Conservation (phyloP, 2,329 filamentous ascomycete genomes). For the Tricladium varicosporioides region DNA sequence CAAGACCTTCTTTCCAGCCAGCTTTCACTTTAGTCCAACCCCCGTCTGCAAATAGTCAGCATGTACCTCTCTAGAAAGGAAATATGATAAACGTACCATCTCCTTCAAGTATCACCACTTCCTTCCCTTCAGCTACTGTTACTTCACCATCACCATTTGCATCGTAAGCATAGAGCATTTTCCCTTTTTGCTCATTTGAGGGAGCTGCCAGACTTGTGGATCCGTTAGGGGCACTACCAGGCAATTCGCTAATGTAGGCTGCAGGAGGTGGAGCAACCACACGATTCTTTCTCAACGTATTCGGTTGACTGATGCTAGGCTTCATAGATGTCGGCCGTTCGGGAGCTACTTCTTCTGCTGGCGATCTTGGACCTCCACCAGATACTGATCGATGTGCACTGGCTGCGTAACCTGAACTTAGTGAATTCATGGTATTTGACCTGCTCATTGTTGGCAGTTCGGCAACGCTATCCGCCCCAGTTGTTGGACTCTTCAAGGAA, state of each 20-base stretch:
- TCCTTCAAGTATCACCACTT: conserved; percentile 75
- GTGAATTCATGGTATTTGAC: conserved; percentile 81
- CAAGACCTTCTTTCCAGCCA: conserved; percentile 75
- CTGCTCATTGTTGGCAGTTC: conserved; percentile 70
- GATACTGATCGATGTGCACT: conserved; percentile 76
- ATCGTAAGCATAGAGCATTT: conserved; percentile 88
- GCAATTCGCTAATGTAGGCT: conserved; percentile 71
- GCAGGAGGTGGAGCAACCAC: conserved; percentile 85
- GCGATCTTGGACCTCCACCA: conserved; percentile 50
- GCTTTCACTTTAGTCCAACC: conserved; percentile 87
- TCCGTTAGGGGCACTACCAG: conserved; percentile 49
- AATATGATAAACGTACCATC: conserved; percentile 65
- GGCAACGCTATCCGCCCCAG: conserved; percentile 47
- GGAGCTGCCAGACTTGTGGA: conserved; percentile 22
- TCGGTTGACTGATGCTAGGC: conserved; percentile 22
- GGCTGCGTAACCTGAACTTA: conserved; percentile 83
- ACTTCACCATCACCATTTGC: conserved; percentile 79
- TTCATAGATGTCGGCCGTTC: conserved; percentile 31
- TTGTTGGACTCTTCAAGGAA: conserved; percentile 23
- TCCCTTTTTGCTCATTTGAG: conserved; percentile 64
- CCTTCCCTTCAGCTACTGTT: conserved; percentile 73
- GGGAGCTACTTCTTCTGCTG: conserved; percentile 49
- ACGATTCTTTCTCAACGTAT: conserved; percentile 55
- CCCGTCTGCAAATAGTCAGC: conserved; percentile 61
- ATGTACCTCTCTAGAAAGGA: conserved; percentile 22